Evolutionary conservation across 2,329 filamentous ascomycete species (phyloP).

Genomic region (Pezicula radicicola): DNA sequence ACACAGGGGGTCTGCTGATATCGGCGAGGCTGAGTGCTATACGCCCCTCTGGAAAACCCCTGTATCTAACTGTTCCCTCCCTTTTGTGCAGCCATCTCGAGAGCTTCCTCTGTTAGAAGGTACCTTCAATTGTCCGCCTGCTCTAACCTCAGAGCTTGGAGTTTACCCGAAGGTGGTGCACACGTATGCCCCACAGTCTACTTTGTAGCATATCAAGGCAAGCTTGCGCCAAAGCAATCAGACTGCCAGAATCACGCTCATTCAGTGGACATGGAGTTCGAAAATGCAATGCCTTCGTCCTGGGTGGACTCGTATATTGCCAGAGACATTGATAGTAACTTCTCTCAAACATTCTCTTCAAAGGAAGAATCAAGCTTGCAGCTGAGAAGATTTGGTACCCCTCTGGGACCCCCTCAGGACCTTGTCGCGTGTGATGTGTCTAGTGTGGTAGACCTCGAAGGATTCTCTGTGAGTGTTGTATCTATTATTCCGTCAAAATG

Average conservation of each 20-base stretch:
- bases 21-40: no score
- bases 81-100: no score
- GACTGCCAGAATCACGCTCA: background rate
- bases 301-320: background rate
- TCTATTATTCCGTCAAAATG: background rate
- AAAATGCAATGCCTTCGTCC: background rate
- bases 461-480: constrained; percentile 4
- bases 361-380: background rate
- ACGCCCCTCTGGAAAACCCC: no score
- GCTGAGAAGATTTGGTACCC: constrained; percentile 1
- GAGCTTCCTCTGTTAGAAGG: no score
- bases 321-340: background rate
- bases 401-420: no score
- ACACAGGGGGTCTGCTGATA: no score
- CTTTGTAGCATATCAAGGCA: no score
- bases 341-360: constrained; percentile 1
- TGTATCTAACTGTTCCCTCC: no score
- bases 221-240: background rate
- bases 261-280: background rate
- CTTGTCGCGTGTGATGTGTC: background rate
- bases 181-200: no score
- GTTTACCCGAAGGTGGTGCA: no score
- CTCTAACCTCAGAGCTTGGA: no score
- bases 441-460: background rate
- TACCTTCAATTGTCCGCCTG: no score